Evolutionary conservation across 2,329 filamentous ascomycete genomes (phyloP), one percentile per base, ranked within the genome.

Genomic region (Lasiodiplodia gonubiensis): DNA sequence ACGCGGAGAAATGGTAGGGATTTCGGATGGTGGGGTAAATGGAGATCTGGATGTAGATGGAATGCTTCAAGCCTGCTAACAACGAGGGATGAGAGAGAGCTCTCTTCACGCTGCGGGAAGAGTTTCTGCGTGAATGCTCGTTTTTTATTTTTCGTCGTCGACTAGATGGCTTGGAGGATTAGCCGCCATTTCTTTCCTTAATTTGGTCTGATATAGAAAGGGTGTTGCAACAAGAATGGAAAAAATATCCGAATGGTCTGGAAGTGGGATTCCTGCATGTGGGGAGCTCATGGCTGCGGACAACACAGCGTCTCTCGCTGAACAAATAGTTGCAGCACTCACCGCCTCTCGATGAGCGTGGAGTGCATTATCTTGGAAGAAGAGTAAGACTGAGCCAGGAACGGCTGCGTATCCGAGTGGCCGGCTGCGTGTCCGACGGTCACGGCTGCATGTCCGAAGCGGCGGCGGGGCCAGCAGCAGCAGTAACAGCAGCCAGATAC

Each of bases 261-360:
- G 59, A 63, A 63, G n/a, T 7, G 59, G 23, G 49, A 30, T 63
- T 63, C 59, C 46, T 27, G 42, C 37, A 33, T 6, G 46, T 63
- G 59, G 46, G 30, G 27, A 49, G 57, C 42, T 27, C 16, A 18
- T n/a, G n/a, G 53, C 12, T 11, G 23, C n/a, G 12, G 14, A 27
- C 39, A 27, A 16, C 25, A 35, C 57, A 61, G 25, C 57, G 42
- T 10, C 30, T 25, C 11, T 21, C 25, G 18, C 52, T 2, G 27
- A 54, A 14, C 5, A 30, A 16, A 33, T 33, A 4, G 11, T 6
- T n/a, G 59, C 21, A 27, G 27, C 30, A 21, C 8, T 51, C 59
- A 63, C 59, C 59, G 59, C 59, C 59, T 63, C 12, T 61, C 42
- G 14, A 21, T 8, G 18, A 3, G 42, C 7, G 10, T 18, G 3